These are phyloP conservation scores for Pleurozium schreberi DNA, from an alignment of 225 moss, liverwort and hornwort genomes.

Conservation along the genomic window DNA sequence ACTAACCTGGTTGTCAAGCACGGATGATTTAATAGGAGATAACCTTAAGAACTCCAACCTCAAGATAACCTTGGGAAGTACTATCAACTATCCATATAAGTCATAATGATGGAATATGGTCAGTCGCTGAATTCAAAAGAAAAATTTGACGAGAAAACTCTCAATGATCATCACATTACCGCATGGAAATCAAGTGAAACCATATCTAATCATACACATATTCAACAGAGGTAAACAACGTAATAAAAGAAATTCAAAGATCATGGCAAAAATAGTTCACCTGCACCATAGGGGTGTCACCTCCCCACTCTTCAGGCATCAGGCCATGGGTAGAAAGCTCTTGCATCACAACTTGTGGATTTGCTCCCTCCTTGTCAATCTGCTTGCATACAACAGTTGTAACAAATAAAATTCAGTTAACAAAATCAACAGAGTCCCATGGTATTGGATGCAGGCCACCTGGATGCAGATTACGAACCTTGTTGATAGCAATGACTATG, in stretches of 20 bases:
- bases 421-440: neutral
- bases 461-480: conserved; percentile 31
- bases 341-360: conserved; percentile 83
- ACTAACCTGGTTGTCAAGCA: conserved; percentile 50
- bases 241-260: neutral
- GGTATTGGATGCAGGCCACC: neutral
- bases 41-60: neutral
- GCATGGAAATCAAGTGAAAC: neutral
- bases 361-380: conserved; percentile 97
- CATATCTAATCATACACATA: neutral
- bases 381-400: conserved; percentile 12
- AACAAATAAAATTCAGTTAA: neutral
- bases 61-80: neutral
- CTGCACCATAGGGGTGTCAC: conserved; percentile 79
- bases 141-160: neutral
- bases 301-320: conserved; percentile 98
- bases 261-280: conserved; percentile 10
- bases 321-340: conserved; percentile 71
- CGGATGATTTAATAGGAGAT: neutral
- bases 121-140: neutral
- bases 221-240: neutral
- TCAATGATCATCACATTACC: neutral
- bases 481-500: conserved; percentile 84
- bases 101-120: neutral
- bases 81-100: neutral